These are phyloP conservation scores for Inonotus obliquus DNA, from an alignment of 1,284 basidiomycete genomes.

Conservation along the genomic window DNA sequence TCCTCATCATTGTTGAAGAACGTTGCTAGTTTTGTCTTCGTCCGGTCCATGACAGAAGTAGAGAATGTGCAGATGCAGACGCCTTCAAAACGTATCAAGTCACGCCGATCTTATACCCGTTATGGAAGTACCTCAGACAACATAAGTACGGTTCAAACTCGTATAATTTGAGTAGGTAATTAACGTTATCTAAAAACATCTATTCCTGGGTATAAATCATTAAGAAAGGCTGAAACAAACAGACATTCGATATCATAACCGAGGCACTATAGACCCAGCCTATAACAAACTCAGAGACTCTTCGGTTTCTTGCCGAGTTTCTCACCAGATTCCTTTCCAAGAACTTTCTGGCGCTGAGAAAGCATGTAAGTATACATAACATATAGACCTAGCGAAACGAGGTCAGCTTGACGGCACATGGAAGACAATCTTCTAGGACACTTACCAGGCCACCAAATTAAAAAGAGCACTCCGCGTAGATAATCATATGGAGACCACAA, in stretches of 20 bases:
- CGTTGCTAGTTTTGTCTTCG: slow-evolving; percentile 67
- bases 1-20: slow-evolving; percentile 76
- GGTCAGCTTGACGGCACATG: background rate
- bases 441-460: slow-evolving; percentile 90
- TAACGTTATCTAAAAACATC: background rate
- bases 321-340: slow-evolving; percentile 39
- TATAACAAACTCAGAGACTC: slow-evolving; percentile 22
- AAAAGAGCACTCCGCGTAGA: slow-evolving; percentile 59
- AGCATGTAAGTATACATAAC: slow-evolving; percentile 91
- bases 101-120: background rate
- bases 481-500: slow-evolving; percentile 42
- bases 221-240: background rate
- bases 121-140: background rate
- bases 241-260: background rate
- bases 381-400: slow-evolving; percentile 58
- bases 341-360: slow-evolving; percentile 72
- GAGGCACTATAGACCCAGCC: background rate
- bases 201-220: background rate
- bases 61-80: background rate
- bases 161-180: too few relatives aligned
- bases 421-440: slow-evolving; percentile 19
- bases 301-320: slow-evolving; percentile 30
- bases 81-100: background rate
- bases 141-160: too few relatives aligned
- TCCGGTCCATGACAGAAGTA: slow-evolving; percentile 59